Percentiles rank a stretch among this genome's conserved stretches.
These are phyloP conservation scores for Venturia carpophila DNA, from an alignment of 2,329 filamentous ascomycete species.

Conservation along the genomic window DNA sequence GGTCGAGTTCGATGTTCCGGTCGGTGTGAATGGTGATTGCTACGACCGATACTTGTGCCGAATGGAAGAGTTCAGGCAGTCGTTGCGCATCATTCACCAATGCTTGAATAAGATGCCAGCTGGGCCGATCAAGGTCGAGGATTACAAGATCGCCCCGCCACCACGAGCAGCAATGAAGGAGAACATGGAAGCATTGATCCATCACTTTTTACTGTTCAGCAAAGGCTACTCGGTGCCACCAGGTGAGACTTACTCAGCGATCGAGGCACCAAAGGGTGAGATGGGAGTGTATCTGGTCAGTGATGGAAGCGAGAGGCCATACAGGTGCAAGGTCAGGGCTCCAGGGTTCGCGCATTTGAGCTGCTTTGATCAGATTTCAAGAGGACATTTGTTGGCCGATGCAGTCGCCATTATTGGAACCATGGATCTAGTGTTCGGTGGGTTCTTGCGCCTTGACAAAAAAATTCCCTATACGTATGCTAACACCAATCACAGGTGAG, in stretches of 20 bases:
- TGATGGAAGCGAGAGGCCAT: constrained; percentile 91
- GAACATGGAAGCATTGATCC: constrained; percentile 99
- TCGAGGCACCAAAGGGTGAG: constrained; percentile 99
- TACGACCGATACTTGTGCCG: constrained; percentile 98
- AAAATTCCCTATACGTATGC: background rate
- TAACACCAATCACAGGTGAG: constrained; percentile 1
- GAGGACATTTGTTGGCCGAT: constrained; percentile 90
- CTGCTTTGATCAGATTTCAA: constrained; percentile 87
- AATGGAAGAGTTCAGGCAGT: constrained; percentile 99
- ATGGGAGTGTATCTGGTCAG: constrained; percentile 97
- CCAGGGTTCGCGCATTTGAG: constrained; percentile 92
- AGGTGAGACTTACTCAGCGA: constrained; percentile 94
- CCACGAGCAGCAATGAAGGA: constrained; percentile 99
- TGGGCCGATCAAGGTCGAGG: constrained; percentile 88
- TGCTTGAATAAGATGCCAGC: constrained; percentile 98
- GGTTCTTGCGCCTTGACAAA: background rate
- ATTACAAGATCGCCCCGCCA: constrained; percentile 96
- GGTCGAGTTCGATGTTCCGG: constrained; percentile 96
- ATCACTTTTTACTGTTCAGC: constrained; percentile 97
- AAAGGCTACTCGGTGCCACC: constrained; percentile 97
- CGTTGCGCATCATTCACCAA: constrained; percentile 95
- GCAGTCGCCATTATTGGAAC: constrained; percentile 86
- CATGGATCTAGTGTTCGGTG: constrained; percentile 33
- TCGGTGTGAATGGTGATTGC: constrained; percentile 95
- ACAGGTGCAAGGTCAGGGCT: constrained; percentile 94